Evolutionary conservation across 1,139 yeast genomes (phyloP), one percentile per base, ranked within the genome.

Genomic region (Yamadazyma jaroonii): DNA sequence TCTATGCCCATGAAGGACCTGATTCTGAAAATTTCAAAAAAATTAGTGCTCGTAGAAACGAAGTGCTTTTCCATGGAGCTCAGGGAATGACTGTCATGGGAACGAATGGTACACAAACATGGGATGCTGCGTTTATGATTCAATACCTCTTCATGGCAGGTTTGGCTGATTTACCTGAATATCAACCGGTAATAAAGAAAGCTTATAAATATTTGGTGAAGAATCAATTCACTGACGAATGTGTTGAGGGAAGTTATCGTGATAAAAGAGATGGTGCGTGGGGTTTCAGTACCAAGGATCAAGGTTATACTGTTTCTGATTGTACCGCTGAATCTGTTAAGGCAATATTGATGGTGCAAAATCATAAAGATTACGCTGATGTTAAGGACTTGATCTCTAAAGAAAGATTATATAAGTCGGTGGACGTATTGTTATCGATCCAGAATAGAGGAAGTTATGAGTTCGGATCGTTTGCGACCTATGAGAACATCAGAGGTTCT

Each of bases 321-420:
- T 92, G 98, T 61, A 90, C 98, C 0, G 95, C 98, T 0, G 98
- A 94, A 59, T 89, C 97, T 0, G 67, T 90, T 45, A 92, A 92
- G 57, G 97, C 98, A 0, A 85, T 94, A 10, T 72, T 92, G 6
- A 89, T 92, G 97, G 95, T 90, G 1, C 81, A 80, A 56, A 79
- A 84, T 37, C 79, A 84, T 35, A 74, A 79, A 0, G 57, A 55
- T 72, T 55, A 64, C 62, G 36, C 35, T 2, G 53, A 54, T 29
- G 48, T 63, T 11, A 76, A 67, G 37, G 63, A 69, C 34, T 72
- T 72, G 34, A 79, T 85, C 30, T 61, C 74, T 10, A 74, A 69
- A 17, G 72, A 74, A 44, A 67, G 75, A 27, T 66, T 92, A 34
- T 67, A 74, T 41, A 74, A 79, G 37, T 92, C 90, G 0, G 76